Conservation (phyloP, 345 rosid species). For the Hirschfeldia incana region DNA sequence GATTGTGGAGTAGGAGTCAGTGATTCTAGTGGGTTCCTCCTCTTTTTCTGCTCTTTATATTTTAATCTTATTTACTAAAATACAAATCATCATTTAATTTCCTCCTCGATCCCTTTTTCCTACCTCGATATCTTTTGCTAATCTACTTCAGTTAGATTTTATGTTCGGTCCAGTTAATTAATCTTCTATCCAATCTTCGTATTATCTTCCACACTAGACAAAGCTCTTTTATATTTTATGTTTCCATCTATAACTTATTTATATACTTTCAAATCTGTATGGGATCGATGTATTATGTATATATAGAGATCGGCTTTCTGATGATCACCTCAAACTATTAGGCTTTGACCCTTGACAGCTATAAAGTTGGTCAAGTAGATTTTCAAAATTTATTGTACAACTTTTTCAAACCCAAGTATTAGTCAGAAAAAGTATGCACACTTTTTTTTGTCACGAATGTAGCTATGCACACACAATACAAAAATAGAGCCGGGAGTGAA, state of each 20-base stretch:
- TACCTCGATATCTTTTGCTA: too few relatives aligned
- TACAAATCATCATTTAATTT: slow-evolving; percentile 35
- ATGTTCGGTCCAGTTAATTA: slow-evolving; percentile 24
- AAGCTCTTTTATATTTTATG: background rate
- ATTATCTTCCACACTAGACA: slow-evolving; percentile 4
- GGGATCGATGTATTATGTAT: background rate
- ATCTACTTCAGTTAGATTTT: background rate
- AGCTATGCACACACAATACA: slow-evolving; percentile 23
- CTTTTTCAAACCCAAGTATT: slow-evolving; percentile 32
- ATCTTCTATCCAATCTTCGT: background rate
- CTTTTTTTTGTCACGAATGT: too few relatives aligned
- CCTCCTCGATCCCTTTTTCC: background rate
- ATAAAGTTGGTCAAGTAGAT: slow-evolving; percentile 35
- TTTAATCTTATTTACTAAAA: slow-evolving; percentile 27
- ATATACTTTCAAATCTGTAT: background rate
- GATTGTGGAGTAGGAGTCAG: slow-evolving; percentile 73
- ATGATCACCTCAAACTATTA: background rate
- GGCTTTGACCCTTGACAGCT: slow-evolving; percentile 33
- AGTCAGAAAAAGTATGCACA: background rate
- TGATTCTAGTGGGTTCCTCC: slow-evolving; percentile 75
- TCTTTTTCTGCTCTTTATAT: slow-evolving; percentile 43
- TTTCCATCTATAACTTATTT: background rate
- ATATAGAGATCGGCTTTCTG: background rate
- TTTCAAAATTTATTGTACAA: slow-evolving; percentile 22
- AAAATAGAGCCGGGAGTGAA: slow-evolving; percentile 41